Percentiles rank a stretch among this genome's conserved stretches.
Evolutionary conservation across 305 asterid species (phyloP).

Genomic region (Fraxinus nigra): DNA sequence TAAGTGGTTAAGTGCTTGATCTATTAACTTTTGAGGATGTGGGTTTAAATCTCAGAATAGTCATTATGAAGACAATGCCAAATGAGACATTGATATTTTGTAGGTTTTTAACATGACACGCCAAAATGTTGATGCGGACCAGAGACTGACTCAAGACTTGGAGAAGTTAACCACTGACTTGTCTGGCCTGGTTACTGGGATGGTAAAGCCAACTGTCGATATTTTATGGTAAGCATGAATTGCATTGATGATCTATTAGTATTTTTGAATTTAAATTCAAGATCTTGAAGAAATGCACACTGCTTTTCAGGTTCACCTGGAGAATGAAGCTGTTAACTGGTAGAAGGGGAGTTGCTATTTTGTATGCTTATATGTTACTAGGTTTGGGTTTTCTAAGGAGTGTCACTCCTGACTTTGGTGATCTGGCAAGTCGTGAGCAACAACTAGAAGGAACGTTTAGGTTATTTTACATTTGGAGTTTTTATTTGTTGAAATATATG

Average conservation of each 20-base stretch:
- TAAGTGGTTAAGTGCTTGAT: slow-evolving; percentile 21
- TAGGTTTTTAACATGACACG: slow-evolving; percentile 81
- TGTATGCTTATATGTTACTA: slow-evolving; percentile 93
- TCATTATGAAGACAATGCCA: slow-evolving; percentile 9
- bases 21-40: slow-evolving; percentile 8
- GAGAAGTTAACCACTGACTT: slow-evolving; percentile 91
- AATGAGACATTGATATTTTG: slow-evolving; percentile 23
- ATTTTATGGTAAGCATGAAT: slow-evolving; percentile 67
- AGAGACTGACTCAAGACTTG: slow-evolving; percentile 94
- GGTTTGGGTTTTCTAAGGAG: slow-evolving; percentile 93
- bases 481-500: slow-evolving; percentile 19
- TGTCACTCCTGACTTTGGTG: slow-evolving; percentile 95
- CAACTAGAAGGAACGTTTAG: slow-evolving; percentile 97
- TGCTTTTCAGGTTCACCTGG: slow-evolving; percentile 91
- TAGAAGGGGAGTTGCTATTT: slow-evolving; percentile 78
- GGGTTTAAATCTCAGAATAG: slow-evolving; percentile 14
- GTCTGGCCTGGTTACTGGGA: slow-evolving; percentile 97
- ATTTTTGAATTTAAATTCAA: slow-evolving; percentile 7
- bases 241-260: slow-evolving; percentile 22
- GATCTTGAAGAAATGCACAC: slow-evolving; percentile 20
- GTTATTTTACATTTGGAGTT: slow-evolving; percentile 38
- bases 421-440: slow-evolving; percentile 79
- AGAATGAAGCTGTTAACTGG: slow-evolving; percentile 98
- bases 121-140: slow-evolving; percentile 82
- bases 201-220: slow-evolving; percentile 98